These are phyloP conservation scores for Pisolithus microcarpus DNA, from an alignment of 768 basidiomycete genomes.

Conservation along the genomic window DNA sequence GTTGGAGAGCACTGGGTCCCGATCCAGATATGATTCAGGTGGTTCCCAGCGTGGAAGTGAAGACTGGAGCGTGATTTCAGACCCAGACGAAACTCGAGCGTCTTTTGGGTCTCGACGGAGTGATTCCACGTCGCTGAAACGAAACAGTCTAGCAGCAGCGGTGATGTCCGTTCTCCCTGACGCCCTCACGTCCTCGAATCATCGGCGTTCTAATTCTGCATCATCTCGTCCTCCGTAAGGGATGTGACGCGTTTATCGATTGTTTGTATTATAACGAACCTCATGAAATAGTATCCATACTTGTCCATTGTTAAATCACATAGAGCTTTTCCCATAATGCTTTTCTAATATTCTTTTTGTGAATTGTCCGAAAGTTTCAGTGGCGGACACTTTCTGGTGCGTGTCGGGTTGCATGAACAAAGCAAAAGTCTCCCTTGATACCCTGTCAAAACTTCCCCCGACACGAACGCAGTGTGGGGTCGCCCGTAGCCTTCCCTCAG, in stretches of 20 bases:
- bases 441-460: conserved; percentile 43
- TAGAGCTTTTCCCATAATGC: conserved; percentile 32
- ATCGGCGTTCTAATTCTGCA: conserved; percentile 33
- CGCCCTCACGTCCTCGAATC: conserved; percentile 37
- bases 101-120: conserved; percentile 48
- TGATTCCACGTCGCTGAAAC: conserved; percentile 41
- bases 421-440: conserved; percentile 84
- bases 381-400: conserved; percentile 58
- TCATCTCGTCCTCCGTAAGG: conserved; percentile 20
- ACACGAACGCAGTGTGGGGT: conserved; percentile 94
- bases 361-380: conserved; percentile 84
- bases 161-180: conserved; percentile 58
- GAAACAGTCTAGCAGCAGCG: conserved; percentile 56
- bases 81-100: conserved; percentile 55
- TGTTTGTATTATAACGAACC: conserved; percentile 9
- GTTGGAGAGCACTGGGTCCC: conserved; percentile 30
- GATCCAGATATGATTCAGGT: conserved; percentile 49
- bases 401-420: conserved; percentile 88
- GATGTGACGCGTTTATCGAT: conserved; percentile 1
- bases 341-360: conserved; percentile 70
- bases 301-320: conserved; percentile 10
- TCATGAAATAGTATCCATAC: not conserved
- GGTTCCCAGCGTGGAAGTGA: conserved; percentile 60
- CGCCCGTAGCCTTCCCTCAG: conserved; percentile 70
- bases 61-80: conserved; percentile 86